Evolutionary conservation across 495 filamentous ascomycete genomes (phyloP).

Genomic region (Cercophora scortea): DNA sequence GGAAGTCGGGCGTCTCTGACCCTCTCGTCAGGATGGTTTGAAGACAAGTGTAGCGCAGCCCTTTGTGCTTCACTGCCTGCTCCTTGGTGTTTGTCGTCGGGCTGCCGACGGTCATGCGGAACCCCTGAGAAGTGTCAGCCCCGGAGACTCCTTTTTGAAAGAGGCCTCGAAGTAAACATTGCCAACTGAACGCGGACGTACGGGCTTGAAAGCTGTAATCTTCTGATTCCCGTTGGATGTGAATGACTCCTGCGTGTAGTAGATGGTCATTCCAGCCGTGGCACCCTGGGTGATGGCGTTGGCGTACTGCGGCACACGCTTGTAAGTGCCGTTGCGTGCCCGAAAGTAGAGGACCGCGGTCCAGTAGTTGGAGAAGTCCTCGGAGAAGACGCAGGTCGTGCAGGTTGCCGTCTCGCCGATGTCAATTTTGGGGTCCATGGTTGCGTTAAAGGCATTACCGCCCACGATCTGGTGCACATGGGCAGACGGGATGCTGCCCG

Average conservation of each 20-base stretch:
- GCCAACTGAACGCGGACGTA: constrained; percentile 7
- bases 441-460: constrained; percentile 39
- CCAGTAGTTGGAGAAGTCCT: constrained; percentile 23
- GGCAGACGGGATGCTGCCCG: constrained; percentile 26
- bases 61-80: constrained; percentile 26
- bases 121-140: constrained; percentile 40
- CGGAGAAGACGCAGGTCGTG: constrained; percentile 11
- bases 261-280: constrained; percentile 34
- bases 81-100: constrained; percentile 24
- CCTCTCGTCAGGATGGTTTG: constrained; percentile 24
- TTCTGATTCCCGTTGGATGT: constrained; percentile 25
- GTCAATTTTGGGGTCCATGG: constrained; percentile 28
- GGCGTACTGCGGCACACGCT: constrained; percentile 29
- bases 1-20: constrained; percentile 35
- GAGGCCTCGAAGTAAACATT: too few species aligned
- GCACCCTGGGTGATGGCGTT: constrained; percentile 20
- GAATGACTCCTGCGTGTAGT: constrained; percentile 34
- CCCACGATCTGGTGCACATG: constrained; percentile 42
- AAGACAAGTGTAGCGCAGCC: constrained; percentile 41
- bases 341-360: constrained; percentile 39
- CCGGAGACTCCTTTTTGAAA: too few species aligned
- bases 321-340: constrained; percentile 37
- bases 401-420: constrained; percentile 27
- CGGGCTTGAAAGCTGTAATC: constrained; percentile 34
- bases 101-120: constrained; percentile 47